Evolutionary conservation across 163 green algal species (phyloP), one percentile per base, ranked within the genome.

Genomic region (Chlamydomonas reinhardtii): DNA sequence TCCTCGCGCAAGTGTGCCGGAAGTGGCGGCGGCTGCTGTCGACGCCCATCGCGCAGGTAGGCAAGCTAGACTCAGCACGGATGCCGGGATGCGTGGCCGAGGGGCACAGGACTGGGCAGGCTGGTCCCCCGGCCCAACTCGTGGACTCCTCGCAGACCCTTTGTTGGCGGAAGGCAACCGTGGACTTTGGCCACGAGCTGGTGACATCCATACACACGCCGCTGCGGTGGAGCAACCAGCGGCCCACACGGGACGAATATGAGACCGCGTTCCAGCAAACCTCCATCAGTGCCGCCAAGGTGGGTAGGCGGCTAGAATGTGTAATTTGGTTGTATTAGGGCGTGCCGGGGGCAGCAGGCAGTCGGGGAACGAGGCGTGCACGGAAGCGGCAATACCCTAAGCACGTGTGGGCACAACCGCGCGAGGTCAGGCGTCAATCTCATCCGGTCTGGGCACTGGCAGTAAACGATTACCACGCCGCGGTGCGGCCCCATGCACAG

Each of bases 141-240:
- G 20, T 64, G 54, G 59, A 3, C 59, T 0, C 34, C 34, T 78
- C 62, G 39, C 76, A 87, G 71, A 48, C 77, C 4, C 70, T 75
- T 34, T 8, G 82, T 8, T 86, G 69, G 59, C n/a, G n/a, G 37
- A 32, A 35, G 35, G 56, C 90, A 59, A 81, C 85, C 2, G 65
- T 95, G 11, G 93, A 96, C 64, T 94, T 95, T 88, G 91, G 92
- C 4, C 93, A 96, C 48, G 93, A 96, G 88, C 86, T 96, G 25
- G 90, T 96, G 31, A 96, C 93, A 2, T 77, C 89, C 16, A 91
- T 96, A 64, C 93, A 96, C 88, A 93, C 89, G 43, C 93, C 93
- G 4, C 86, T 95, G 22, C 72, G 69, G 0, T 96, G 93, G 93
- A 89, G 77, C 39, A 92, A 95, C 73, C 32, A 78, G 66, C 89